phyloP scores from a whole-genome alignment of 75 land plant genomes.

The Gnetum montanum region DNA sequence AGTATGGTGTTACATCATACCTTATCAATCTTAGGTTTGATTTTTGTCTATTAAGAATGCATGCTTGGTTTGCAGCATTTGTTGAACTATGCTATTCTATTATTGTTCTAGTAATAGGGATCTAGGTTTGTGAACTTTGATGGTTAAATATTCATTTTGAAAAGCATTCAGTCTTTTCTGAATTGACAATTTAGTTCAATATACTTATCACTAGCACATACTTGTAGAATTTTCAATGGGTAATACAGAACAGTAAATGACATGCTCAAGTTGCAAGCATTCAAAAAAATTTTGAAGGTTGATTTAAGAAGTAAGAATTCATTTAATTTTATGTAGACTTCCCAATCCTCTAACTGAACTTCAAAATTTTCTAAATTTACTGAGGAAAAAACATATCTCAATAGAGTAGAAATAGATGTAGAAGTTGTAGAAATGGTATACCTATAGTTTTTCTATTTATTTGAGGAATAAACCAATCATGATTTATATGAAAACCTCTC shows the following conservation, averaged over 20 bases:
- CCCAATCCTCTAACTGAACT: too few species aligned
- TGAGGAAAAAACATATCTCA: constrained; percentile 58
- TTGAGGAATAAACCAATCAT: constrained; percentile 1
- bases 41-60: constrained; percentile 49
- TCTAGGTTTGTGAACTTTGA: too few species aligned
- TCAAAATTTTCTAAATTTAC: constrained; percentile 13
- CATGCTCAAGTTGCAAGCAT: constrained; percentile 85
- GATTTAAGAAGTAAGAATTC: too few species aligned
- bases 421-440: constrained; percentile 80
- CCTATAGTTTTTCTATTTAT: too few species aligned
- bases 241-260: constrained; percentile 73
- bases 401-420: constrained; percentile 53
- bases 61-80: constrained; percentile 81
- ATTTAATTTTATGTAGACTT: too few species aligned
- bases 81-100: constrained; percentile 75
- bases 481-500: too few species aligned
- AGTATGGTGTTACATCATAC: not conserved
- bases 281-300: constrained; percentile 72
- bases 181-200: not conserved
- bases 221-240: constrained; percentile 83
- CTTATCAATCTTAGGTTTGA: not conserved
- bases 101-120: constrained; percentile 77
- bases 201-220: not conserved
- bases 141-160: not conserved
- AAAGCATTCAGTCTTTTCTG: not conserved